Evolutionary conservation across 331 rosid genomes (phyloP), one percentile per base, ranked within the genome.

Genomic region (Stylosanthes scabra): DNA sequence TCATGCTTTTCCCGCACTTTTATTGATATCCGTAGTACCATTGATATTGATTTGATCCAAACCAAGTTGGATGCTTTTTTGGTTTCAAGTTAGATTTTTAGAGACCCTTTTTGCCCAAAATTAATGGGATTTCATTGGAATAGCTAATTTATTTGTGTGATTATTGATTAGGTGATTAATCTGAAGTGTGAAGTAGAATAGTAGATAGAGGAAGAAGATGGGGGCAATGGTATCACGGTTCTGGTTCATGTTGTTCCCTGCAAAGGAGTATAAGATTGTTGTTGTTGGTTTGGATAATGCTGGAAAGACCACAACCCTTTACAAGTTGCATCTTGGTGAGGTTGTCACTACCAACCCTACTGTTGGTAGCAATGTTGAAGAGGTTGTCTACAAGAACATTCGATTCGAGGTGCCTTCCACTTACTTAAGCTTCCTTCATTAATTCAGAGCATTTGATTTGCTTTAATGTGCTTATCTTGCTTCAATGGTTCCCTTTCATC

Each of bases 281-380:
- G 98, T 92, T 37, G 96, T 92, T 81, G 98, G 98, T 64, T 80
- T 92, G 81, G 98, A 92, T 84, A 92, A 92, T 84, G 96, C 98
- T 57, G 99, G 98, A 37, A 90, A 94, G 81, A 94, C 99, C 20
- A 94, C 97, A 1, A 94, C 99, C 54, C 97, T 94, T 57, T 94
- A 94, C 83, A 94, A 94, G 80, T 88, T 94, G 72, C 97, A 94
- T 86, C 80, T 94, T 67, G 99, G 97, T 60, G 99, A 94, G 89
- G 99, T 94, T 60, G 99, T 94, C 70, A 91, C 97, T 11, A 94
- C 99, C 8, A 92, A 94, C 74, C 97, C 99, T 46, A 94, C 97
- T 34, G 99, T 94, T 25, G 99, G 99, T 15, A 94, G 99, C 86
- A 94, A 94, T 79, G 97, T 94, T 2, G 99, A 94, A 75, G 99